Base-by-base conservation (phyloP, 2,329 filamentous ascomycete genomes). In the Apiospora malaysiana region DNA sequence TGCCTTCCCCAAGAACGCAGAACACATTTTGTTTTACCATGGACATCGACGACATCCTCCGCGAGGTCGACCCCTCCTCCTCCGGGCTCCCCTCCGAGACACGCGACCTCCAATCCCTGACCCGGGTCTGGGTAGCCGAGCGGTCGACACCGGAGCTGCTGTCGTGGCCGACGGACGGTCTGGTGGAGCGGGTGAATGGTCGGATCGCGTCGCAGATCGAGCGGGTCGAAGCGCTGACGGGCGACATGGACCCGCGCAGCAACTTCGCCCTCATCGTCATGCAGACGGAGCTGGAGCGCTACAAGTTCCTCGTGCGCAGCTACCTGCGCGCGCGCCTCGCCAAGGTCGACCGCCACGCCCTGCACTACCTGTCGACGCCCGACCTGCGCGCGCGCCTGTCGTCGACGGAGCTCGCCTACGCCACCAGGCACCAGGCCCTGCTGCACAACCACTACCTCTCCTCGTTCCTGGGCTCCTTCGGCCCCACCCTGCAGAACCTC, bases 241-340 rank as follows among this genome's bases (percentile, higher is more conserved):
- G 92, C 73, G 91, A 93, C 78, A 92, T 95, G 90, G 94, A 97
- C 78, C 93, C 95, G 66, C 94, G 93, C 81, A 92, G 93, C 74
- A 98, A 97, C 80, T 97, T 99, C 81, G 90, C 91, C 72, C 91
- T 98, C 78, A 97, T 98, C 67, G 92, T 99, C 73, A 91, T 98
- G 70, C 96, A 99, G 85, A 98, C 97, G 8, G 96, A 99, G 83
- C 89, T 99, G 70, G 95, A 98, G 81, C 88, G 96, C 65, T 97
- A 93, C 83, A 97, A 97, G 83, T 99, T 94, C 78, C 87, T 99
- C 27, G 89, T 98, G 23, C 88, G 96, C 72, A 92, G 93, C 74
- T 92, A 95, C 74, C 82, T 99, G 70, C 88, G 97, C 69, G 91
- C 93, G 12, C 88, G 96, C n/a, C 91, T 98, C 71, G 90, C 93